Evolutionary conservation across 2,329 filamentous ascomycete genomes (phyloP).

Genomic region (Scedosporium apiospermum): DNA sequence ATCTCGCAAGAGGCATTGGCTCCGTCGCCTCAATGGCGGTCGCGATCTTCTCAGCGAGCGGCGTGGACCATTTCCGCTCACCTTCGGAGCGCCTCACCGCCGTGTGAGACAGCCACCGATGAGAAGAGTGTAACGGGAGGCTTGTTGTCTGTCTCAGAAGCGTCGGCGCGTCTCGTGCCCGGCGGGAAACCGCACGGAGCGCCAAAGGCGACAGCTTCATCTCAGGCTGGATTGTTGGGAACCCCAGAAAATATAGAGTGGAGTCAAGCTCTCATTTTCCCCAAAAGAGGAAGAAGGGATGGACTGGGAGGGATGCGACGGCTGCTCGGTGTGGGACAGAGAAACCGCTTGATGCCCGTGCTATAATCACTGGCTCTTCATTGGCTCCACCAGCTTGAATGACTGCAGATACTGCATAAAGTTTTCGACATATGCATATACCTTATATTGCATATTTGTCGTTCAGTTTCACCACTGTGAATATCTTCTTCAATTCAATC

Average conservation of each 20-base stretch:
- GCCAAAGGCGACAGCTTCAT: slow-evolving; percentile 2
- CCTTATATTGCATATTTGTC: slow-evolving; percentile 1
- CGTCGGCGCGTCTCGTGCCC: neutral
- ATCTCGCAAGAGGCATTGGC: slow-evolving; percentile 82
- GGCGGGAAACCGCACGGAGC: slow-evolving; percentile 1
- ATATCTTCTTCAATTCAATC: too few species aligned
- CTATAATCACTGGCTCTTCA: neutral
- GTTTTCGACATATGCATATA: neutral
- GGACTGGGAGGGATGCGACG: neutral
- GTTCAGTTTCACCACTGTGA: too few species aligned
- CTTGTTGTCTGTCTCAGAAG: neutral
- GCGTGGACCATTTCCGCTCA: slow-evolving; percentile 76
- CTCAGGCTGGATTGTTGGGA: neutral
- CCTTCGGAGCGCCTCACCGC: slow-evolving; percentile 13
- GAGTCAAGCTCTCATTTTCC: neutral
- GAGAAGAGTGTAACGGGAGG: neutral
- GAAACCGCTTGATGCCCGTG: neutral
- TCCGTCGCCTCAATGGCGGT: slow-evolving; percentile 84
- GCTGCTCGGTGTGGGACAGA: neutral
- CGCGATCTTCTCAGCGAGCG: slow-evolving; percentile 76
- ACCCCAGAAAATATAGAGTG: neutral
- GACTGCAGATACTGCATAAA: neutral
- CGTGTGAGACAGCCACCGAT: slow-evolving; percentile 1
- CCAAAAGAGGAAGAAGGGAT: neutral
- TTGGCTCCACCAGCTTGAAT: neutral